Evolutionary conservation across 345 rosid species (phyloP).

Genomic region (Salix koriyanagi): DNA sequence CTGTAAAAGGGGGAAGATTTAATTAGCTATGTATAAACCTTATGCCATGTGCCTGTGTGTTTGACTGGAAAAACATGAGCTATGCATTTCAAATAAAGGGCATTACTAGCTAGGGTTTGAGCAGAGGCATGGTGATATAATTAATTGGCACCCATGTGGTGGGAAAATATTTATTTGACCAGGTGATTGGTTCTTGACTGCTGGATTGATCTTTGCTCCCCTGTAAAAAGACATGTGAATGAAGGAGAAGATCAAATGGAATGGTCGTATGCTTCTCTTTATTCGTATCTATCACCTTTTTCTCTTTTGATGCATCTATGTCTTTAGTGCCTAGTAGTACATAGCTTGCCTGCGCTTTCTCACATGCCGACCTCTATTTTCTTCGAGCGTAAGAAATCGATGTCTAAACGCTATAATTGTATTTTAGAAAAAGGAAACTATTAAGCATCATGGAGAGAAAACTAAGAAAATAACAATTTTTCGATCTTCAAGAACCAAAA

Average conservation of each 20-base stretch:
- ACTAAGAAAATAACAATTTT: no score
- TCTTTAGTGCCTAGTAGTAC: neutral
- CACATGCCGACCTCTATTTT: no score
- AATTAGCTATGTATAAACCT: neutral
- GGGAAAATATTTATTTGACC: neutral
- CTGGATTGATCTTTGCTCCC: neutral
- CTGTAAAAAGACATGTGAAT: neutral
- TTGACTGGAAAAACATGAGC: neutral
- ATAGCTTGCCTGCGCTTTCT: no score
- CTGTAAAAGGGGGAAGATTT: neutral
- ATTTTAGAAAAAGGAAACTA: no score
- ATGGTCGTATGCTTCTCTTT: conserved; percentile 1
- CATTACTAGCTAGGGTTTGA: neutral
- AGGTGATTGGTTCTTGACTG: neutral
- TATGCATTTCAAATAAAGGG: neutral
- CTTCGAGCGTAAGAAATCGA: no score
- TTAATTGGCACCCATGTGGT: conserved; percentile 4
- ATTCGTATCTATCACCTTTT: neutral
- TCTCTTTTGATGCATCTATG: neutral
- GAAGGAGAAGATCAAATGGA: neutral
- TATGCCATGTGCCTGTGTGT: neutral
- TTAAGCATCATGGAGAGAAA: no score
- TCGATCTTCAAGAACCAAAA: no score
- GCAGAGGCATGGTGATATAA: neutral
- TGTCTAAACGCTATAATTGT: no score